phyloP scores from a whole-genome alignment of 179 eudicot species.

The Beta macrorhiza region DNA sequence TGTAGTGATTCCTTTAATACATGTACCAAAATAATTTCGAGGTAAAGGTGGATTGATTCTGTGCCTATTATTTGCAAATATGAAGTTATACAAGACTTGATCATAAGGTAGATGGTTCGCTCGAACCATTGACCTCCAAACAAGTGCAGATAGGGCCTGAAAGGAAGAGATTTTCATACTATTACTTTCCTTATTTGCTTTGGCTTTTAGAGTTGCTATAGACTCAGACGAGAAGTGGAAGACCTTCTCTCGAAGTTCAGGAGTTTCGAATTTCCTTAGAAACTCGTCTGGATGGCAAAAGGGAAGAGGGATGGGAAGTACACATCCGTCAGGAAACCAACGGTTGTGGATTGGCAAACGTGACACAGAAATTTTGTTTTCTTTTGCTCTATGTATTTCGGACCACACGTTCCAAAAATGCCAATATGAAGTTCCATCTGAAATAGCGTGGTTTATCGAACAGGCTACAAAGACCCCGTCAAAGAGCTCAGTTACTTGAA shows the following conservation, averaged over 20 bases:
- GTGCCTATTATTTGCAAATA: background rate
- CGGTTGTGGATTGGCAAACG: constrained; percentile 1
- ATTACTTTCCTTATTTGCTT: background rate
- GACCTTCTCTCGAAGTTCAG: background rate
- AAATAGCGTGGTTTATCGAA: too few relatives aligned
- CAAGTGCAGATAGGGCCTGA: too few relatives aligned
- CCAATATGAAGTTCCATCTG: constrained; percentile 3
- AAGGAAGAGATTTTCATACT: background rate
- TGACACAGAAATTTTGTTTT: background rate
- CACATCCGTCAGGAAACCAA: background rate
- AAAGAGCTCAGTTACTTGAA: background rate
- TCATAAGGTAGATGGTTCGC: too few relatives aligned
- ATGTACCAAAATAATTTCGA: background rate
- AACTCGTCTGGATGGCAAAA: background rate
- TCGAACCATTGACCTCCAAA: too few relatives aligned
- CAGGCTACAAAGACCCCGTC: background rate
- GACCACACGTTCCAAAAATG: constrained; percentile 6
- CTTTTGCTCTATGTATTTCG: background rate
- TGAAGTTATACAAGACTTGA: too few relatives aligned
- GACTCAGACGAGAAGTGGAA: background rate
- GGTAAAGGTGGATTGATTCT: background rate
- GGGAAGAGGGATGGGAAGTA: background rate
- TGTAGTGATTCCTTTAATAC: background rate
- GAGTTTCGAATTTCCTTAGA: background rate
- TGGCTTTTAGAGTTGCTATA: background rate